A percentile compares a stretch with the other conserved stretches of the same genome.
Evolutionary conservation across 805 yeast genomes (phyloP).

Genomic region (Wickerhamiella vanderwaltii): DNA sequence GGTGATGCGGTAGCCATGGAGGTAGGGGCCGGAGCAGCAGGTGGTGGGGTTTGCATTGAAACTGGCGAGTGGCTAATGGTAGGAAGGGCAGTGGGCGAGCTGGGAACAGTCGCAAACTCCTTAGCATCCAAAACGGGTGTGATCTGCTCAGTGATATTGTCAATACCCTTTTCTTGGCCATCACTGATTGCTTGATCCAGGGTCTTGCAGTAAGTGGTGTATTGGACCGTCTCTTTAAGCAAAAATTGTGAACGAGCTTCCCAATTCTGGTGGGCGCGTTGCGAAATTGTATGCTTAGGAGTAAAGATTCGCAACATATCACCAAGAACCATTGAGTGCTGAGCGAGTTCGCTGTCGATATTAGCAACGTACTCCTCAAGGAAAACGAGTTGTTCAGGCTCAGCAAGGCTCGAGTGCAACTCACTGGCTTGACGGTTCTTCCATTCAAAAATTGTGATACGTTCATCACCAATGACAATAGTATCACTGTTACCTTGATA

Average conservation of each 20-base stretch:
- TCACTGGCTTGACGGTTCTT: slow-evolving; percentile 26
- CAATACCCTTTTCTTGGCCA: slow-evolving; percentile 21
- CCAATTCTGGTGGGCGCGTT: slow-evolving; percentile 27
- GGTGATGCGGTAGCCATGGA: no score
- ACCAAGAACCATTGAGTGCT: slow-evolving; percentile 34
- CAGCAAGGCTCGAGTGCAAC: slow-evolving; percentile 24
- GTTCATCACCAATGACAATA: slow-evolving; percentile 21
- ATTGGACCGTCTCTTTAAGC: slow-evolving; percentile 24
- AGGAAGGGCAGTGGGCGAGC: no score
- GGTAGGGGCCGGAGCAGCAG: no score
- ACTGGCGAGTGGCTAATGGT: no score
- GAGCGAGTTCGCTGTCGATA: slow-evolving; percentile 31
- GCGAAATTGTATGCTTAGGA: slow-evolving; percentile 20
- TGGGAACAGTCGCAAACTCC: no score
- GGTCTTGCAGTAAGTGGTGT: slow-evolving; percentile 20
- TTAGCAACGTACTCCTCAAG: slow-evolving; percentile 32
- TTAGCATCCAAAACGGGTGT: neutral
- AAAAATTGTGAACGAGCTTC: slow-evolving; percentile 25
- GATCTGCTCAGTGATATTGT: neutral
- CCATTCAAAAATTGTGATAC: slow-evolving; percentile 25
- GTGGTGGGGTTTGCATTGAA: no score
- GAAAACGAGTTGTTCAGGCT: slow-evolving; percentile 31
- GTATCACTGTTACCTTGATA: slow-evolving; percentile 11
- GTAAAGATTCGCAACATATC: slow-evolving; percentile 29
- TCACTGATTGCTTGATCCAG: slow-evolving; percentile 13